phyloP scores from a whole-genome alignment of 805 yeast genomes.

The Lachancea mirantina region DNA sequence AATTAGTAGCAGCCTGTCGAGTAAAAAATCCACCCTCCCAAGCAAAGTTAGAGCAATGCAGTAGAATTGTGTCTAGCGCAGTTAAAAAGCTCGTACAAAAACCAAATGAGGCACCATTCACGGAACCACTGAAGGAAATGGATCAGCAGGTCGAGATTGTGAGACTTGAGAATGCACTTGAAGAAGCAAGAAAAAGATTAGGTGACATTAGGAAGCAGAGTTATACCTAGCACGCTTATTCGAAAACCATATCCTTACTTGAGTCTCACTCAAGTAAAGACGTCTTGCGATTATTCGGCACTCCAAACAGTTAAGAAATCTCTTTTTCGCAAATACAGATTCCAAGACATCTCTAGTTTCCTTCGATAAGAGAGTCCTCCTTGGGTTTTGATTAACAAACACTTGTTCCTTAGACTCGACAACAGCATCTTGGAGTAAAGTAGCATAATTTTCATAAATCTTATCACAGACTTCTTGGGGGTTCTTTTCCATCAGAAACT shows the following conservation, averaged over 20 bases:
- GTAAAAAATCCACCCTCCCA: conserved; percentile 76
- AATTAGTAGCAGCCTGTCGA: conserved; percentile 83
- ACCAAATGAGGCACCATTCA: conserved; percentile 40
- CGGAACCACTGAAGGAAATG: conserved; percentile 70
- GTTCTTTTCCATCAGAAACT: not conserved
- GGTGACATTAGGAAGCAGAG: conserved; percentile 80
- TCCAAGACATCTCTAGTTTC: conserved; percentile 15
- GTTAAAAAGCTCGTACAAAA: conserved; percentile 64
- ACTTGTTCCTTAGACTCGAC: conserved; percentile 4
- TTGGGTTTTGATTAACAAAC: conserved; percentile 2
- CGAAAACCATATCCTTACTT: conserved; percentile 21
- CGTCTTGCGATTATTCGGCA: conserved; percentile 17
- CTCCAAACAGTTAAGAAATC: conserved; percentile 19
- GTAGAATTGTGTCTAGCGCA: conserved; percentile 64
- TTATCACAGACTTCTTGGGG: conserved; percentile 6
- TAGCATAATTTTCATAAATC: conserved; percentile 6
- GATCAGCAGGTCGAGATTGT: conserved; percentile 88
- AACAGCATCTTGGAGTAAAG: conserved; percentile 6
- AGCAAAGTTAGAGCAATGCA: conserved; percentile 60
- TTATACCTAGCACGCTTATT: conserved; percentile 41
- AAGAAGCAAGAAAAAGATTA: conserved; percentile 66
- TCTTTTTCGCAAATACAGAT: conserved; percentile 16
- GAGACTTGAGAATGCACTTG: conserved; percentile 68
- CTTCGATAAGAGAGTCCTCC: conserved; percentile 10
- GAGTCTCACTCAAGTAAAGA: conserved; percentile 18